Conservation (phyloP, 345 rosid species). For the Acer campestre region DNA sequence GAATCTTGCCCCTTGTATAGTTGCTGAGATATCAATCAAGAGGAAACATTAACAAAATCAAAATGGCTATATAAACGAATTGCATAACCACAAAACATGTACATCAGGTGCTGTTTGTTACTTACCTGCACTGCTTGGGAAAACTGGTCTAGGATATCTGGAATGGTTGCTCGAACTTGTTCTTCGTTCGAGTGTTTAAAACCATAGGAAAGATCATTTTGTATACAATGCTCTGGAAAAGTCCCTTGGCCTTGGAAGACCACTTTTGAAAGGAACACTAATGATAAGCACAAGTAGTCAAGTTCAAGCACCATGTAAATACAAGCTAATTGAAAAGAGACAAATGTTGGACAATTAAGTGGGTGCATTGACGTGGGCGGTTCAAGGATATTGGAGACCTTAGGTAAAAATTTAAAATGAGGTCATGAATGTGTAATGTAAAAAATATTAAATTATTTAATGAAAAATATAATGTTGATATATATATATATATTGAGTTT, state of each 20-base stretch:
- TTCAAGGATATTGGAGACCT: no score
- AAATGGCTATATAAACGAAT: not conserved
- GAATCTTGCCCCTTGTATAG: constrained; percentile 69
- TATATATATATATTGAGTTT: no score
- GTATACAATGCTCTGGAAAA: constrained; percentile 56
- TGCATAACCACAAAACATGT: not conserved
- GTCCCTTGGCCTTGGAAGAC: constrained; percentile 59
- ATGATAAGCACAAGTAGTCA: no score
- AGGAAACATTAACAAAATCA: not conserved
- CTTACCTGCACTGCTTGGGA: constrained; percentile 52
- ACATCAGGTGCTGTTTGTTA: constrained; percentile 19
- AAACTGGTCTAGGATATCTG: constrained; percentile 44
- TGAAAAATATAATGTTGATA: no score
- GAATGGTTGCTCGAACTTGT: constrained; percentile 59
- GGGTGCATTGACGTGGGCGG: not conserved
- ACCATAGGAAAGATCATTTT: constrained; percentile 65
- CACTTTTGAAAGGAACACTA: constrained; percentile 23
- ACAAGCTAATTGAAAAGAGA: not conserved
- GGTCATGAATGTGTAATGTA: no score
- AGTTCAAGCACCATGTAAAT: no score
- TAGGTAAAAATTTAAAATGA: no score
- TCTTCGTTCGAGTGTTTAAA: constrained; percentile 41
- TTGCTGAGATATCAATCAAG: constrained; percentile 40
- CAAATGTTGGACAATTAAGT: not conserved
- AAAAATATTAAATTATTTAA: no score